Evolutionary conservation across 2,329 filamentous ascomycete genomes (phyloP).

Genomic region (Cadophora malorum): DNA sequence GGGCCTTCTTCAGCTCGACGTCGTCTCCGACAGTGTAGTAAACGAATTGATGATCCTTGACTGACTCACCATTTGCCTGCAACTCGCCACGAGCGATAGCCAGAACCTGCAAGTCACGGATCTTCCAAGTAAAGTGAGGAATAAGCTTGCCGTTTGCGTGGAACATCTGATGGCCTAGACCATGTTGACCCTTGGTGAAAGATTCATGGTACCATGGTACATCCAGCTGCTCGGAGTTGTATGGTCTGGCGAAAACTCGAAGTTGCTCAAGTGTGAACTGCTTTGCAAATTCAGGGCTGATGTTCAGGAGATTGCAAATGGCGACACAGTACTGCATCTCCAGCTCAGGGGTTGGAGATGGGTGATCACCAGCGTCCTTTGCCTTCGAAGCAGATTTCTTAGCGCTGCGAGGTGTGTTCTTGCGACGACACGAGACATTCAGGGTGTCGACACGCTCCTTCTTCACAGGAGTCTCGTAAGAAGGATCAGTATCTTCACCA

Average conservation of each 20-base stretch:
- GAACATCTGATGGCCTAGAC: neutral
- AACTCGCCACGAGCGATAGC: conserved; percentile 6
- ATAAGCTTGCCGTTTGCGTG: neutral
- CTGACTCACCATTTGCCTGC: neutral
- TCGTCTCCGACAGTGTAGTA: neutral
- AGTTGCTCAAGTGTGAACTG: conserved; percentile 5
- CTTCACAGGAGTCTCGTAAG: conserved; percentile 15
- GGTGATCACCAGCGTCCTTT: neutral
- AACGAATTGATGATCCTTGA: neutral
- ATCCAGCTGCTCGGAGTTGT: neutral
- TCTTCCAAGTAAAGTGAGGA: neutral
- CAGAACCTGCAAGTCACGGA: neutral
- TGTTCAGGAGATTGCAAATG: conserved; percentile 3
- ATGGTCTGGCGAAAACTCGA: conserved; percentile 10
- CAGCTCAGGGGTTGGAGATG: conserved; percentile 2
- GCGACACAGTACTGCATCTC: neutral
- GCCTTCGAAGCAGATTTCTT: neutral
- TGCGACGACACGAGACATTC: neutral
- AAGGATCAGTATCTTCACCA: neutral
- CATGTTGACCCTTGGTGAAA: neutral
- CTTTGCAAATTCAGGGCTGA: neutral
- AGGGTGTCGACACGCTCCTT: neutral
- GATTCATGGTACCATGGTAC: conserved; percentile 7
- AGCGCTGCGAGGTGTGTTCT: neutral
- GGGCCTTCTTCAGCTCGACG: neutral